Base-by-base conservation (phyloP, 148 eudicot genomes). In the Cornus suecica region DNA sequence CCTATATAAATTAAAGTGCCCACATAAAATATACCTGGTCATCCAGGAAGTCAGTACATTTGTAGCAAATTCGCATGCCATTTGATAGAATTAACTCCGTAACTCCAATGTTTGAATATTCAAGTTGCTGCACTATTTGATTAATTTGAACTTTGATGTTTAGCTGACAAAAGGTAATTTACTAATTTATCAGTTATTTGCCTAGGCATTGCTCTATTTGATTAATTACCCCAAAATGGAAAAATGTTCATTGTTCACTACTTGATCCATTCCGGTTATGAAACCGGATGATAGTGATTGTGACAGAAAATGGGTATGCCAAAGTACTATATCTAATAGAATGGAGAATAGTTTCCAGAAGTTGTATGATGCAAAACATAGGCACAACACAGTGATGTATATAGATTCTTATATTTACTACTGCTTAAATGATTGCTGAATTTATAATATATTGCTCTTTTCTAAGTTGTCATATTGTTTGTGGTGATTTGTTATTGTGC, bases 1-100 rank as follows among this genome's bases (percentile, higher is more conserved):
- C 22, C 14, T 20, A 52, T 20, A 14, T 52, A 52, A n/a, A n/a
- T 52, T 52, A 22, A 14, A 23, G 66, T 41, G 66, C 75, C 66
- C 26, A 60, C n/a, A 41, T 13, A 64, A 48, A 56, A 58, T 29
- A 37, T 84, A 93, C 98, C 98, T 93, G 98, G 78, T 93, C 98
- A 87, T 93, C 88, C 80, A 89, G 86, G 79, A 91, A 93, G 77
- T 91, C 90, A 7, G 98, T 93, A 78, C 88, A 87, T 73, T 91
- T 93, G 65, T 89, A 93, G 86, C 98, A 93, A 80, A 91, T 92
- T 73, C 88, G 87, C 91, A 91, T 90, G 78, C 94, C 98, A 85
- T 93, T 93, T 80, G 97, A 93, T 28, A 91, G 71, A 74, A 87
- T 78, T 62, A 93, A 77, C 80, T 93, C 98, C 41, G 92, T 88